Evolutionary conservation across 192 early-diverging fungal species (phyloP), one percentile per base, ranked within the genome.

Genomic region (Cetraspora pellucida): DNA sequence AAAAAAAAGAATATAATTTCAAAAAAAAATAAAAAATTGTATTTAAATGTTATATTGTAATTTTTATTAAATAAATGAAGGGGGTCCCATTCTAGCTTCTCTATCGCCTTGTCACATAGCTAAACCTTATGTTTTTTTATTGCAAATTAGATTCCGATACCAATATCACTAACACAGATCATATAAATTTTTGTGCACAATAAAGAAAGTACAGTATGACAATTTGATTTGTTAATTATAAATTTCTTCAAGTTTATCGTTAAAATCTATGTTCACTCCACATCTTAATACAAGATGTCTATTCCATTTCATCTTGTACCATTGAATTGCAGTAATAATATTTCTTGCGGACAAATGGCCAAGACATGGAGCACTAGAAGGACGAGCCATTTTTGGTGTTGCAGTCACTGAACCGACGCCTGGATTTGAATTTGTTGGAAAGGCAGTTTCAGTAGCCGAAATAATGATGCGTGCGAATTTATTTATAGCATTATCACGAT

Each of bases 231-330:
- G 63, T 65, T 65, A 30, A 65, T 65, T 65, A 43, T 65, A 65
- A 65, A 65, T 65, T 65, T 65, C 59, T 61, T 65, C 8, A 43
- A 70, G 68, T 70, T 50, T 28, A 52, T 52, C 23, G 50, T 70
- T 70, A 50, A 70, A 70, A 52, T 70, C 44, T 47, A 70, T 47
- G n/a, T 47, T 70, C 46, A 8, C 45, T 70, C 46, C 46, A 70
- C 68, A 70, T 70, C 68, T n/a, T 52, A 70, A 52, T 52, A 70
- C 68, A 70, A 70, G 68, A 70, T 70, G 68, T 14, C 27, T 28
- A 70, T 70, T 70, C 68, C 68, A 70, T 52, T 52, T 47, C 19
- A 70, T 70, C 68, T 70, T 70, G 49, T 70, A 70, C 21, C 49
- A 70, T 37, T 19, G 46, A 47, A 52, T 19, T 52, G 16, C 49